Conservation (phyloP, 1,284 basidiomycete genomes). For the Earliella scabrosa region DNA sequence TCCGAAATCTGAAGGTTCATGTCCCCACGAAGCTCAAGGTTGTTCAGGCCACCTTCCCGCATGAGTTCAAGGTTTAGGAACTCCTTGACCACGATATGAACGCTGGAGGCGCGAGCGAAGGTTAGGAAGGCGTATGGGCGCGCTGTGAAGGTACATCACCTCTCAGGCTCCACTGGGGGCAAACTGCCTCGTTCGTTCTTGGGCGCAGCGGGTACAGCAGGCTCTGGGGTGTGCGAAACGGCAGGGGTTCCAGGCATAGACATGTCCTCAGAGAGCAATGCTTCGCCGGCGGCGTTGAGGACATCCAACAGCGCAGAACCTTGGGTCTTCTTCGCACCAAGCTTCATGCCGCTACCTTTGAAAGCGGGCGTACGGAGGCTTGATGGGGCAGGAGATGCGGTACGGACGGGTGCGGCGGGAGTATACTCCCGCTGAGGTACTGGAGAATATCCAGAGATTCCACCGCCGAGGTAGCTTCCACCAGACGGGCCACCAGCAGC, state of each 20-base stretch:
- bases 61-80: conserved; percentile 80
- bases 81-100: conserved; percentile 89
- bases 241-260: conserved; percentile 62
- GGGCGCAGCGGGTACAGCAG: conserved; percentile 34
- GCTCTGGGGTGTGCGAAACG: conserved; percentile 49
- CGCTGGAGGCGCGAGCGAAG: conserved; percentile 46
- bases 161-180: conserved; percentile 79
- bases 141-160: conserved; percentile 47
- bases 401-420: conserved; percentile 50
- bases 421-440: conserved; percentile 72
- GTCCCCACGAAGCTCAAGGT: conserved; percentile 92
- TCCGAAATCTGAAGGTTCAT: conserved; percentile 93
- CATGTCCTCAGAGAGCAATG: conserved; percentile 62
- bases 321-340: conserved; percentile 92
- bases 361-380: conserved; percentile 75
- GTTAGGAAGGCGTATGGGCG: neutral
- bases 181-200: conserved; percentile 61
- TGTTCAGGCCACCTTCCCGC: conserved; percentile 90
- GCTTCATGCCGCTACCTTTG: conserved; percentile 97
- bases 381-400: conserved; percentile 55
- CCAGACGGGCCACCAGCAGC: conserved; percentile 49
- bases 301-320: conserved; percentile 88
- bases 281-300: conserved; percentile 71
- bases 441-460: conserved; percentile 68
- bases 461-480: conserved; percentile 65